phyloP scores from a whole-genome alignment of 2,329 filamentous ascomycete species.

The Plectosphaerella sp. region DNA sequence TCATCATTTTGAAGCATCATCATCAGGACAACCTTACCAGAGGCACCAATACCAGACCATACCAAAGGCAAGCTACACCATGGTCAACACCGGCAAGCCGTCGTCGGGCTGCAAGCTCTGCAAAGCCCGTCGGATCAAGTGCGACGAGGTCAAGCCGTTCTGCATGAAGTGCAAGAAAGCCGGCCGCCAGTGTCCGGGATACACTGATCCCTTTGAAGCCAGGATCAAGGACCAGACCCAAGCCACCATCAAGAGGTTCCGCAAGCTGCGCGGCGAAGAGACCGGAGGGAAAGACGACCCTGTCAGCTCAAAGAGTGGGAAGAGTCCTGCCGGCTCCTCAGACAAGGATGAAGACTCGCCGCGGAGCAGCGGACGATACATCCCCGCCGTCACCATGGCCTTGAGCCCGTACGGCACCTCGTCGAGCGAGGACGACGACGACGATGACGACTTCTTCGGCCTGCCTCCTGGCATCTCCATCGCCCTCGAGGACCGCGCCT shows the following conservation, averaged over 20 bases:
- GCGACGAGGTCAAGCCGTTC: slow-evolving; percentile 17
- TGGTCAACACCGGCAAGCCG: slow-evolving; percentile 20
- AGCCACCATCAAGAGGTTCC: slow-evolving; percentile 15
- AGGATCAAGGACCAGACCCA: slow-evolving; percentile 19
- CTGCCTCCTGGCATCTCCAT: slow-evolving; percentile 4
- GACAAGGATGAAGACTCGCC: not conserved
- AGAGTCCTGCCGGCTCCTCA: not conserved
- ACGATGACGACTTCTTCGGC: slow-evolving; percentile 9
- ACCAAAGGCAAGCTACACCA: too few relatives aligned
- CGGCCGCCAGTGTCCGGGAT: slow-evolving; percentile 17
- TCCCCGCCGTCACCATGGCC: not conserved
- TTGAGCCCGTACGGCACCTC: not conserved
- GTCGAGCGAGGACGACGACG: slow-evolving; percentile 2
- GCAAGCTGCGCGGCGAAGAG: slow-evolving; percentile 9
- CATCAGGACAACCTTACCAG: too few relatives aligned
- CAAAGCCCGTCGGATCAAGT: slow-evolving; percentile 16
- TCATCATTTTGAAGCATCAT: too few relatives aligned
- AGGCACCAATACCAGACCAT: too few relatives aligned
- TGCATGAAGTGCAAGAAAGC: slow-evolving; percentile 18
- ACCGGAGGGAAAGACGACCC: not conserved
- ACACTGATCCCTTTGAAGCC: slow-evolving; percentile 17
- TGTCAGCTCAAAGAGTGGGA: not conserved
- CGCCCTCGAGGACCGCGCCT: slow-evolving; percentile 10
- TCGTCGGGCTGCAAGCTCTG: slow-evolving; percentile 19
- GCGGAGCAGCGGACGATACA: not conserved